Base-by-base conservation (phyloP, 805 yeast genomes). In the Millerozyma acaciae region DNA sequence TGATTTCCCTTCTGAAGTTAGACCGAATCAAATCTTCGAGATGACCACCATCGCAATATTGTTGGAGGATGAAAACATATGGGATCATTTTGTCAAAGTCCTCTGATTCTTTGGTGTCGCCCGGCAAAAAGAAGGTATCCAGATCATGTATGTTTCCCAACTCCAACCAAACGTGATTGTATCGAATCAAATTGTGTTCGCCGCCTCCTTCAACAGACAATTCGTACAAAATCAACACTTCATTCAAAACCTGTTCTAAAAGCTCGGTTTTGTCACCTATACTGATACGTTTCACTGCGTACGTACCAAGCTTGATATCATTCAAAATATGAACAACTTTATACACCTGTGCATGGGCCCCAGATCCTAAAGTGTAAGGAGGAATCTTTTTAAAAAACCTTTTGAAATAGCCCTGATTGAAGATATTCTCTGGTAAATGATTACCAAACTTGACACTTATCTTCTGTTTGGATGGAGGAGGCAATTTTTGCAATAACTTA, bases 161-260 rank as follows among this genome's bases (percentile, higher is more conserved):
- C 50, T 88, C 96, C 20, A 88, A 55, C 96, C 96, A 88, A 16
- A 87, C 96, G 57, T 88, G 96, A 50, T 88, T 87, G 51, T 88
- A 88, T 14, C 83, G 75, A 17, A 88, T 85, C 44, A 88, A 68
- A 53, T 87, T 83, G 37, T 61, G 57, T 29, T 61, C 68, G 30
- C 28, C 73, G 64, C 70, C 55, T 22, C 67, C 61, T 34, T 58
- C 37, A 43, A 57, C 66, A 3, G 76, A 69, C 16, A 74, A 50
- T 43, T 70, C 70, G 46, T 72, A 81, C 22, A 88, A 57, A 32
- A 89, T 73, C 42, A 81, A 72, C 3, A 88, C 96, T 51, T 88
- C 96, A 37, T 77, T 72, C 31, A 88, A 62, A 4, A 84, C 88
- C 40, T 76, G 77, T 28, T 75, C 71, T 21, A 88, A 68, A 68